Evolutionary conservation across 2,329 filamentous ascomycete species (phyloP), one percentile per base, ranked within the genome.

Genomic region (Onygena corvina): DNA sequence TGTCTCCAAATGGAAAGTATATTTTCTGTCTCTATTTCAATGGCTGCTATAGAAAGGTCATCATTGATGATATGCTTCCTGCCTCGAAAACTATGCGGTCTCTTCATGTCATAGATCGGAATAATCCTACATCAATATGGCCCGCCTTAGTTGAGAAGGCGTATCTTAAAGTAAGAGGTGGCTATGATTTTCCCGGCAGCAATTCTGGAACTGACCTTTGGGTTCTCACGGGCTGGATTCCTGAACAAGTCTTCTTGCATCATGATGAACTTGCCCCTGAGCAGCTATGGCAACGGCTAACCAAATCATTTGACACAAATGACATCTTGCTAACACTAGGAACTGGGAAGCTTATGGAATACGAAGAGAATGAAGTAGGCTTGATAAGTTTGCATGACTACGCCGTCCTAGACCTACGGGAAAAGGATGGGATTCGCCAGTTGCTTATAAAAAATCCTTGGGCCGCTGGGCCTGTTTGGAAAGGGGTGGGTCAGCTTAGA

Each of bases 121-220:
- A 81, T 35, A 88, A 94, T 55, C 83, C 85, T 3, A 73, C 70
- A n/a, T 72, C 93, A 11, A 68, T 96, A 11, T 96, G 90, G 88
- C 92, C 92, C 4, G 88, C 90, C 1, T 73, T 98, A 3, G 71
- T 96, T 12, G 92, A 98, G 63, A 98, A 98, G 62, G 92, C 92
- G 0, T 98, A 98, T 58, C 72, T 98, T 1, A 98, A 96, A 69
- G 80, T 96, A 8, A 79, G 90, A 50, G 92, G 92, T 23, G 92
- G 92, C 29, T 98, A 98, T 63, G 89, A 98, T 61, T 98, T 98
- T 56, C 90, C 92, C 0, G 92, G 92, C 5, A 96, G 92, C 60
- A 96, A 96, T 64, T 96, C 90, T 0, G 89, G 87, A 8, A 96
- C 90, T 2, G 92, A 98, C 65, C 69, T 98, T 3, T 94, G 86